Evolutionary conservation across 495 filamentous ascomycete genomes (phyloP).

Genomic region (Hypomontagnella submonticulosa): DNA sequence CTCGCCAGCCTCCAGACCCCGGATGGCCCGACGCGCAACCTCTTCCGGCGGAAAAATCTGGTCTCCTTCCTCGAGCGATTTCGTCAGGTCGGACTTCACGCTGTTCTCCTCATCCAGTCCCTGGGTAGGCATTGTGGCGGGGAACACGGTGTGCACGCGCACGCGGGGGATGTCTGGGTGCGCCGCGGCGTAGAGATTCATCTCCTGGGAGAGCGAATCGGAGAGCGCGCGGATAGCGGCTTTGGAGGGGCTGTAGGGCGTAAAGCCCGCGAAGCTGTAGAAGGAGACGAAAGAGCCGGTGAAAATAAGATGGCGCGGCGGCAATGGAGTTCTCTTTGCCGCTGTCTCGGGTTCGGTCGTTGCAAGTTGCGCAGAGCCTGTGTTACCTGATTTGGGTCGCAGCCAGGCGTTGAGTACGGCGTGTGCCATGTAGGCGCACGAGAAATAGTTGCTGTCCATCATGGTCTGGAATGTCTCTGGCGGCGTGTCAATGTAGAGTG

Average conservation of each 20-base stretch:
- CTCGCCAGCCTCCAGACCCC: slow-evolving; percentile 68
- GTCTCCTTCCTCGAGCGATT: slow-evolving; percentile 79
- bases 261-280: slow-evolving; percentile 77
- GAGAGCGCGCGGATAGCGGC: slow-evolving; percentile 79
- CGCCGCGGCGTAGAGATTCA: slow-evolving; percentile 75
- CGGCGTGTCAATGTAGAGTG: slow-evolving; percentile 77
- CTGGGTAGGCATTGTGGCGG: slow-evolving; percentile 76
- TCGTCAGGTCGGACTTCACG: slow-evolving; percentile 78
- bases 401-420: slow-evolving; percentile 65
- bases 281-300: slow-evolving; percentile 79
- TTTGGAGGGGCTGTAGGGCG: slow-evolving; percentile 80
- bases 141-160: slow-evolving; percentile 81
- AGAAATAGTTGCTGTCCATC: slow-evolving; percentile 88
- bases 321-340: slow-evolving; percentile 37
- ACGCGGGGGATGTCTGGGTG: slow-evolving; percentile 54
- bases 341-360: not conserved
- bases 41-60: slow-evolving; percentile 73
- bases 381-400: not conserved
- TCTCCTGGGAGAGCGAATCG: slow-evolving; percentile 80
- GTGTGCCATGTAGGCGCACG: slow-evolving; percentile 80
- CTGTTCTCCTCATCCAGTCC: slow-evolving; percentile 77
- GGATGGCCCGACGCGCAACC: slow-evolving; percentile 71
- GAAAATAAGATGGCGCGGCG: slow-evolving; percentile 77
- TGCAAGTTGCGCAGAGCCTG: not conserved
- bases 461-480: slow-evolving; percentile 68